Evolutionary conservation across 2,329 filamentous ascomycete genomes (phyloP).

Genomic region (Diaporthe sp.): DNA sequence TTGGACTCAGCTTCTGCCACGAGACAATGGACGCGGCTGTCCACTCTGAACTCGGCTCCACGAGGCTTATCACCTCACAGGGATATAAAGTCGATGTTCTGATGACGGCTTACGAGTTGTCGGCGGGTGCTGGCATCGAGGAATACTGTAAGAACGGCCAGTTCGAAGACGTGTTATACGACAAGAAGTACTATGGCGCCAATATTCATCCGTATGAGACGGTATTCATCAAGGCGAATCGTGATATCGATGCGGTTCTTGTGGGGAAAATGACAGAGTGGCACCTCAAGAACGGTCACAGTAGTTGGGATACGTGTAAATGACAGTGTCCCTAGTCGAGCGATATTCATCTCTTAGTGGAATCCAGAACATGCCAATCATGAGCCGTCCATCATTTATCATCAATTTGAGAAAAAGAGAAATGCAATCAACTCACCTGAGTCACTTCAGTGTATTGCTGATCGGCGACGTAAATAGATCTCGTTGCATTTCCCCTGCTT

Average conservation of each 20-base stretch:
- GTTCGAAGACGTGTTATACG: conserved; percentile 10
- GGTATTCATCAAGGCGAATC: conserved; percentile 25
- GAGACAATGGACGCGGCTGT: conserved; percentile 41
- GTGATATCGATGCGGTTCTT: conserved; percentile 7
- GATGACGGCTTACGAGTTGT: conserved; percentile 40
- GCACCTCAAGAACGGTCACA: not conserved
- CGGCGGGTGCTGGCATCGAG: not conserved
- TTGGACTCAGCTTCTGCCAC: conserved; percentile 40
- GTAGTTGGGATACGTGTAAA: conserved; percentile 28
- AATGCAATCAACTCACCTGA: no score
- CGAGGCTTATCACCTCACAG: conserved; percentile 41
- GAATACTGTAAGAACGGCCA: conserved; percentile 16
- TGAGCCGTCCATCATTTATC: no score
- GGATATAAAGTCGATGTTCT: conserved; percentile 48
- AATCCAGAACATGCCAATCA: not conserved
- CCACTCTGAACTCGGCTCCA: conserved; percentile 45
- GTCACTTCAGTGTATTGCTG: no score
- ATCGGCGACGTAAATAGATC: no score
- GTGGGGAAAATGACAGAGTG: conserved; percentile 17
- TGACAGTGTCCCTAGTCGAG: not conserved
- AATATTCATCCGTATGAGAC: conserved; percentile 33
- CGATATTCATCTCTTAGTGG: not conserved
- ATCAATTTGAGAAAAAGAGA: no score
- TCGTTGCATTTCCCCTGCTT: no score
- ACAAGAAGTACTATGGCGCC: conserved; percentile 17